Base-by-base conservation (phyloP, 2,329 filamentous ascomycete genomes). In the Xylariaceae sp. region DNA sequence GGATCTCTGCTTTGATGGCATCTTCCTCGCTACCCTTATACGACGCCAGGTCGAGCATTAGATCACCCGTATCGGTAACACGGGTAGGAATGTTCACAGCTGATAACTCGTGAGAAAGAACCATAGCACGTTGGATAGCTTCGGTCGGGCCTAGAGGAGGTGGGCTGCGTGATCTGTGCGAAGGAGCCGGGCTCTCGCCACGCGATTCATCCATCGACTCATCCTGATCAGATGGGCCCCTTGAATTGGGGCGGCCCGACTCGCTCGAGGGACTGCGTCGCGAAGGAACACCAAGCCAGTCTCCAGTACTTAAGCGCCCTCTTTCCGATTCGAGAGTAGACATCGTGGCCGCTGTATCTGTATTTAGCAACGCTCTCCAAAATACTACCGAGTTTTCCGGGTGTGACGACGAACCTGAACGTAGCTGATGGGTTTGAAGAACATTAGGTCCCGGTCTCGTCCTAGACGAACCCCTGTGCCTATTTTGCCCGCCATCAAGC, bases 1-100 rank as follows among this genome's bases (percentile, higher is more conserved):
- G 82, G n/a, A 96, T 86, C 74, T 99, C 94, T 15, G 94, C 93
- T 51, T 90, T 86, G 56, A 97, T 80, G 4, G 93, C 89, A 67
- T 97, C 92, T 68, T 96, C 91, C 66, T 97, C 93, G 69, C 87
- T 95, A 72, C 88, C 90, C 74, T 97, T 97, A 77, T 96, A 97
- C 0, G 91, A 91, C 0, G 92, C 92, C 92, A 99, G 97, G 73
- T 99, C 94, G 55, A 99, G 78, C 92, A 97, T 97, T 57, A 99
- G 78, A 74, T 99, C 94, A 13, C 94, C 94, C 0, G 85, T 88
- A 59, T 96, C 92, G 0, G 89, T 97, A n/a, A 99, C 87, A 65
- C 90, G 88, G 59, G 88, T 94, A 4, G 92, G 91, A 60, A 99
- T 97, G 70, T 97, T 97, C 52, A 89, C 94, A 2, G 86, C 88